Evolutionary conservation across 345 rosid genomes (phyloP).

Genomic region (Rhizophora mangle): DNA sequence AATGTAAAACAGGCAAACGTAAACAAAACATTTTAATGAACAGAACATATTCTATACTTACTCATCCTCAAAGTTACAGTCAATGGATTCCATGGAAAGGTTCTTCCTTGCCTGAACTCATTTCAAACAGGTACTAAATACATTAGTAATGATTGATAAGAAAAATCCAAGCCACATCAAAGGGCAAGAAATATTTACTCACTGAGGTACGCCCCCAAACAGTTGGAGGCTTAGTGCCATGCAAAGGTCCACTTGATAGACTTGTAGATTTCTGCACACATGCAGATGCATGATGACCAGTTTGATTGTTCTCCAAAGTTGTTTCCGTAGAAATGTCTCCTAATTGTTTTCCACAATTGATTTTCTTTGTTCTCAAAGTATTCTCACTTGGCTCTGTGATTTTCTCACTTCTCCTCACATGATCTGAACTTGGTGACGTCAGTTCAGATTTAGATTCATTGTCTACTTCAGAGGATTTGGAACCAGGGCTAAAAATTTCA

Average conservation of each 20-base stretch:
- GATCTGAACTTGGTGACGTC: conserved; percentile 35
- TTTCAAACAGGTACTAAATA: background rate
- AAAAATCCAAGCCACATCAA: conserved; percentile 6
- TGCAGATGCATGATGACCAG: conserved; percentile 26
- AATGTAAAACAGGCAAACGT: conserved; percentile 3
- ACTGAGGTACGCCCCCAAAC: conserved; percentile 72
- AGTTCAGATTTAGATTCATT: conserved; percentile 26
- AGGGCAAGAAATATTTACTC: conserved; percentile 36
- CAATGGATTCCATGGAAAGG: conserved; percentile 75
- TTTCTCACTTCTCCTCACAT: conserved; percentile 27
- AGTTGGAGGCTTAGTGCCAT: conserved; percentile 28
- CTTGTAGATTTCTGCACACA: conserved; percentile 37
- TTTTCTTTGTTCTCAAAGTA: conserved; percentile 11
- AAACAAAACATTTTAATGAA: conserved; percentile 16
- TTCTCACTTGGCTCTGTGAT: conserved; percentile 21
- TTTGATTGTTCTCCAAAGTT: conserved; percentile 26
- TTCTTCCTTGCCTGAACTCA: conserved; percentile 69
- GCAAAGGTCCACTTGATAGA: conserved; percentile 38
- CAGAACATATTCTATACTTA: conserved; percentile 43
- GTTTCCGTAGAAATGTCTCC: conserved; percentile 28
- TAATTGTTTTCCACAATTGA: conserved; percentile 29
- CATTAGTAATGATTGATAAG: too few species aligned
- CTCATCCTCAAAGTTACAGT: conserved; percentile 54
- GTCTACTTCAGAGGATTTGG: conserved; percentile 36
- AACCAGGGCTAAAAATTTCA: conserved; percentile 34